Evolutionary conservation across 1,284 basidiomycete species (phyloP), one percentile per base, ranked within the genome.

Genomic region (Exsudoporus floridanus): DNA sequence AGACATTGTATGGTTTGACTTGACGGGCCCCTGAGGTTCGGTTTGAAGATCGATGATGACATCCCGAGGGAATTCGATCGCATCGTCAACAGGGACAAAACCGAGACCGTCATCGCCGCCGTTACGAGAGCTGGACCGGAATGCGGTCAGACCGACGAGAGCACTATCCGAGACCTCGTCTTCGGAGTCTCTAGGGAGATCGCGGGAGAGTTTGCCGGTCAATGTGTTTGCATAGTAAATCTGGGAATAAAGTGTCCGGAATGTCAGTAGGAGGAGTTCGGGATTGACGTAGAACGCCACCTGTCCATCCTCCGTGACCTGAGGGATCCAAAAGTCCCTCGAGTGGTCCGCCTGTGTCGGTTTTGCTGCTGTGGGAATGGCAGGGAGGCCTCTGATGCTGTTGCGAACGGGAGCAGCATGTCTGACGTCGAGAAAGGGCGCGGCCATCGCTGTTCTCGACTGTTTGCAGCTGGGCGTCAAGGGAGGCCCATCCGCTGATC

Each of bases 211-310:
- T 25, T 53, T 61, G 5, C 66, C 69, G 0, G 69, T 71, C 36
- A 69, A 5, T 3, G 69, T 71, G 27, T 67, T 70, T 45, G 53
- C 55, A 30, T 71, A 67, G 50, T 65, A 67, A 37, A 67, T 71
- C 66, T 67, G 28, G 34, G 30, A 23, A 10, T n/a, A 19, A 37
- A 12, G 34, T 42, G 43, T 36, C 35, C 50, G 41, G 19, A 27
- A 27, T 7, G n/a, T 28, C 41, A 42, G 13, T 27, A 23, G 14
- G 33, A n/a, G 4, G 13, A 16, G 28, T 13, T 21, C n/a, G 18
- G 28, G 16, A 30, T 5, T 25, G 40, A 52, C 28, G n/a, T 23
- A 38, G 25, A 31, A 47, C 47, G 9, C 39, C 14, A 67, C 65
- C 65, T 71, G 69, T 55, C 67, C 69, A 10, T 58, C 56, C 0